Percentiles rank a stretch among this genome's conserved stretches.
Evolutionary conservation across 495 filamentous ascomycete genomes (phyloP).

Genomic region (Xylaria curta): DNA sequence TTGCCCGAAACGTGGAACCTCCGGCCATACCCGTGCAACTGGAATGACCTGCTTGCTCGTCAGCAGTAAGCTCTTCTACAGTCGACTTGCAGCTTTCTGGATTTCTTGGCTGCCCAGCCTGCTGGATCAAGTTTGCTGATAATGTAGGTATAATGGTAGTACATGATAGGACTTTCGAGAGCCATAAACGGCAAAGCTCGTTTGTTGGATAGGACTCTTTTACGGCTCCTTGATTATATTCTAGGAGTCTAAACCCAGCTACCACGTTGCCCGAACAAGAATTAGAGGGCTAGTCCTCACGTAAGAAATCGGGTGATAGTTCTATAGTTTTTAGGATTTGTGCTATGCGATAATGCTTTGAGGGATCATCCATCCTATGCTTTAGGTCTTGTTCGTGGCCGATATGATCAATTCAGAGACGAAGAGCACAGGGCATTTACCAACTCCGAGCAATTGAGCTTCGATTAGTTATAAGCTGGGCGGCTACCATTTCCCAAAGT

Average conservation of each 20-base stretch:
- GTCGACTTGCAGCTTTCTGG: neutral
- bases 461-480: neutral
- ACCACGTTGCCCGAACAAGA: slow-evolving; percentile 21
- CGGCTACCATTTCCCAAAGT: neutral
- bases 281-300: slow-evolving; percentile 10
- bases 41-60: slow-evolving; percentile 14
- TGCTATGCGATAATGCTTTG: slow-evolving; percentile 9
- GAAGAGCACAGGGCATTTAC: neutral
- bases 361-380: neutral
- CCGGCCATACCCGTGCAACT: slow-evolving; percentile 9
- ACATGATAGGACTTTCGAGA: neutral
- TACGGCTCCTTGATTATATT: neutral
- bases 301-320: slow-evolving; percentile 1
- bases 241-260: slow-evolving; percentile 18
- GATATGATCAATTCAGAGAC: neutral
- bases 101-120: neutral
- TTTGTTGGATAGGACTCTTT: slow-evolving; percentile 3
- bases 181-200: neutral
- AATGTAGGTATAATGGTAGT: slow-evolving; percentile 5
- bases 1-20: slow-evolving; percentile 3
- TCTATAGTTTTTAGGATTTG: neutral
- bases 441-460: neutral
- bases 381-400: neutral
- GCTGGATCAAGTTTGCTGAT: slow-evolving; percentile 15
- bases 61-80: neutral